Percentiles rank a stretch among this genome's conserved stretches.
Conservation (phyloP, 805 yeast genomes). For the Priceomyces carsonii region DNA sequence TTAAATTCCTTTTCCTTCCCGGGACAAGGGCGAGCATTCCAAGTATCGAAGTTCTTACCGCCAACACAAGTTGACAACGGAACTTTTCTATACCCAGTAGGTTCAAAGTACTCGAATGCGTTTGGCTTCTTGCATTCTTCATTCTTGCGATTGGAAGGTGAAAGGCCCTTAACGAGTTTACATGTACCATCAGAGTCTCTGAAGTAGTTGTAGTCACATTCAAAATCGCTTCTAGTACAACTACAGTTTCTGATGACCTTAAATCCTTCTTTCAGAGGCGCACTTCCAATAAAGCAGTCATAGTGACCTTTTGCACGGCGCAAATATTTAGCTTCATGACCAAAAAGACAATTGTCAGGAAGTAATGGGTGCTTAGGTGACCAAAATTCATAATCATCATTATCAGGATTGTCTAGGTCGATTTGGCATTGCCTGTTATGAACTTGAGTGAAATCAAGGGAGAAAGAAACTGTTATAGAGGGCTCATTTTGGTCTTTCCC, state of each 20-base stretch:
- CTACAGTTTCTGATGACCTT: conserved; percentile 65
- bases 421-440: conserved; percentile 42
- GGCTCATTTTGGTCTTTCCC: conserved; percentile 41
- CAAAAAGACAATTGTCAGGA: conserved; percentile 42
- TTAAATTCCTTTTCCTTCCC: conserved; percentile 73
- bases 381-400: conserved; percentile 46
- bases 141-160: conserved; percentile 60
- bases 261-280: conserved; percentile 56
- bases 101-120: conserved; percentile 72
- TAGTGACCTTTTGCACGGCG: conserved; percentile 44
- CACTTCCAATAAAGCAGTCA: conserved; percentile 72
- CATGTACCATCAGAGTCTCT: conserved; percentile 81
- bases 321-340: conserved; percentile 42
- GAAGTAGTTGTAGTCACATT: conserved; percentile 87
- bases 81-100: conserved; percentile 89
- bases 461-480: conserved; percentile 41
- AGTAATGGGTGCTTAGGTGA: conserved; percentile 38
- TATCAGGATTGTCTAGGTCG: conserved; percentile 41
- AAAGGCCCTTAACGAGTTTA: conserved; percentile 71
- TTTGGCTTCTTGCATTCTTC: conserved; percentile 59
- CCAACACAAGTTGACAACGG: conserved; percentile 85
- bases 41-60: conserved; percentile 70
- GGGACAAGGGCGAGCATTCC: conserved; percentile 76
- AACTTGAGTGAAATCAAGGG: conserved; percentile 38
- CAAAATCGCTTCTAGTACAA: conserved; percentile 81